Evolutionary conservation across 1,139 yeast species (phyloP), one percentile per base, ranked within the genome.

Genomic region (Yamadazyma sp.): DNA sequence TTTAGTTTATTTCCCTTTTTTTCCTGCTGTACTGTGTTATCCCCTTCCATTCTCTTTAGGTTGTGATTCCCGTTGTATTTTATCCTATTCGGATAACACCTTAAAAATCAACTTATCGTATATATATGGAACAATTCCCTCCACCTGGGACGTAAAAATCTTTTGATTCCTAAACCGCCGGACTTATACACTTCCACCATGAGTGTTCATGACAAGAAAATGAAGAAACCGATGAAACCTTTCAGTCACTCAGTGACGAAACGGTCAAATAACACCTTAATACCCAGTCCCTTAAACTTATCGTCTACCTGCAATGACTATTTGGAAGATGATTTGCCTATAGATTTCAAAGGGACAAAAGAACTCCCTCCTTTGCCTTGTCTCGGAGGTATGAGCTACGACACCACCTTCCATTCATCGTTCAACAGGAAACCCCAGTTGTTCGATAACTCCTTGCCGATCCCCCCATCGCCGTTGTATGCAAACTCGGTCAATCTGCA

Each of bases 261-360:
- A 18, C 36, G 43, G 33, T 18, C 44, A 5, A 44, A 37, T n/a
- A 15, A 36, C 7, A 39, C 42, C 14, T 43, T 48, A 14, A 41
- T 41, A 14, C 50, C 51, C 10, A 43, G 49, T 12, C 50, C 50
- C n/a, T 42, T 48, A 18, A 47, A 45, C 32, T 42, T 48, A 31
- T 37, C 48, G 12, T 32, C 33, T 10, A 40, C 31, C 35, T 29
- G 42, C 9, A 28, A 44, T 27, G 48, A 45, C 34, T 36, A 36
- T 17, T 10, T 38, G 12, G 37, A 37, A 8, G 36, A 27, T 35
- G 38, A 38, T 9, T 20, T 42, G 26, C 39, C 42, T 9, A 20
- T 37, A 18, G 45, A 39, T 22, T 39, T 37, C 26, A 41, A 43
- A 25, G 34, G 28, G n/a, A 11, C 40, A 1, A 37, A 33, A 24